Conservation (phyloP, 192 early-diverging fungal species). For the Entomortierella chlamydospora region DNA sequence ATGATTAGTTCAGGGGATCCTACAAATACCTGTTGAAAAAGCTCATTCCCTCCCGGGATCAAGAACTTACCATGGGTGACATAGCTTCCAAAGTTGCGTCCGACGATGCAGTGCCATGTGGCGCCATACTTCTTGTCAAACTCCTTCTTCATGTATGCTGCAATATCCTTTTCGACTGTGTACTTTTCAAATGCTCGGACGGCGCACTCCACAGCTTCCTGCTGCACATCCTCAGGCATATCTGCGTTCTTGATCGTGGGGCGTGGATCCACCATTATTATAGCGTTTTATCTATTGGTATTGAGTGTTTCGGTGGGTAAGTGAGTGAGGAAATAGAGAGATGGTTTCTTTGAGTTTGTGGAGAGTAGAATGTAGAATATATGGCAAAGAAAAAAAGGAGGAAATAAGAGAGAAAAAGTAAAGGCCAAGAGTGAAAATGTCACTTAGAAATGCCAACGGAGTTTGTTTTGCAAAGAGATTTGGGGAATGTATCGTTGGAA, state of each 20-base stretch:
- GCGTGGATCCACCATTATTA: slow-evolving; percentile 76
- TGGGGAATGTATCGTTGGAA: too few species aligned
- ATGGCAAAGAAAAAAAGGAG: too few species aligned
- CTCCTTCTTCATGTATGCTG: slow-evolving; percentile 96
- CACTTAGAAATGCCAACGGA: not conserved
- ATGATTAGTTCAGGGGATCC: not conserved
- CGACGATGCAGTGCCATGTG: slow-evolving; percentile 99
- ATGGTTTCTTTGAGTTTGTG: not conserved
- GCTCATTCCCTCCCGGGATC: not conserved
- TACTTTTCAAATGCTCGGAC: slow-evolving; percentile 91
- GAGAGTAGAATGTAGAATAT: too few species aligned
- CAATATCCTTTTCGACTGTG: slow-evolving; percentile 98
- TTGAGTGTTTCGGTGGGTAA: not conserved
- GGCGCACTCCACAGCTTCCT: slow-evolving; percentile 89
- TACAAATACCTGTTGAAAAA: not conserved
- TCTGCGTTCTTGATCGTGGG: slow-evolving; percentile 97
- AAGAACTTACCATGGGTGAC: slow-evolving; percentile 88
- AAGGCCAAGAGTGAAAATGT: not conserved
- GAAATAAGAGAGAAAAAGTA: too few species aligned
- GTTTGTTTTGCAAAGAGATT: too few species aligned
- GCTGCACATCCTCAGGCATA: slow-evolving; percentile 98
- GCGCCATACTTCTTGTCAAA: slow-evolving; percentile 98
- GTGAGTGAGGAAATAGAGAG: not conserved
- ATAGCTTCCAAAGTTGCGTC: slow-evolving; percentile 98
- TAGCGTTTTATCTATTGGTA: not conserved